Base-by-base conservation (phyloP, 108 stramenopile species). In the Cyclotella sp. region DNA sequence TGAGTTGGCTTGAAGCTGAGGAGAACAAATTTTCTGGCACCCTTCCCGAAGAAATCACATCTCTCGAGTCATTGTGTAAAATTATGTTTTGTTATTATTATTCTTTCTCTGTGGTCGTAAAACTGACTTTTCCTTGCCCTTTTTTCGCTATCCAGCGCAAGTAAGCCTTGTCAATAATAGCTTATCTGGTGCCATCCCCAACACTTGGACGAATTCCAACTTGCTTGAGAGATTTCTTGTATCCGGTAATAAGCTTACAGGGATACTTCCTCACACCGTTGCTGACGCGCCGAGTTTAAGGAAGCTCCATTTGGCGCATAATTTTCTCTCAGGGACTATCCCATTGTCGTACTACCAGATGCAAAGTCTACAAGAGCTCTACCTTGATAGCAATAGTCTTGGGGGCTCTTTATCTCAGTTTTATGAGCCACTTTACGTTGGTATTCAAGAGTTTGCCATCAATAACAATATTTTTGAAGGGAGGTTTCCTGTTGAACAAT, bases 401-500 rank as follows among this genome's bases (percentile, higher is more conserved):
- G 28, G 45, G 0, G 72, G 72, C 41, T 60, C 51, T 39, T 42
- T 75, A 41, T 63, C 73, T 9, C 73, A 75, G 41, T 24, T 30
- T 13, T 18, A 51, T 12, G 73, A 65, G 54, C 52, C 53, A 8
- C 63, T 75, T 55, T 75, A 75, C 54, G 29, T 40, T 34, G 47
- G 61, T 12, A 19, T 75, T 49, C 61, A 57, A 41, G 73, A 64
- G 18, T 64, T 75, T 57, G 63, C 64, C 13, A 65, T 75, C 18
- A 63, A 75, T 41, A 53, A 63, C 16, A 75, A 75, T 65, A 44
- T 30, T n/a, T 75, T 75, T 30, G 47, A 34, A 44, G 73, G 73
- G 41, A 64, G 73, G 34, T 75, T 75, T 51, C 73, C 73, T 21
- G 73, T 65, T 10, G 73, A 75, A 39, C 51, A 75, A n/a, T 75